Conservation (phyloP, 2,329 filamentous ascomycete genomes). For the Clarireedia paspali region DNA sequence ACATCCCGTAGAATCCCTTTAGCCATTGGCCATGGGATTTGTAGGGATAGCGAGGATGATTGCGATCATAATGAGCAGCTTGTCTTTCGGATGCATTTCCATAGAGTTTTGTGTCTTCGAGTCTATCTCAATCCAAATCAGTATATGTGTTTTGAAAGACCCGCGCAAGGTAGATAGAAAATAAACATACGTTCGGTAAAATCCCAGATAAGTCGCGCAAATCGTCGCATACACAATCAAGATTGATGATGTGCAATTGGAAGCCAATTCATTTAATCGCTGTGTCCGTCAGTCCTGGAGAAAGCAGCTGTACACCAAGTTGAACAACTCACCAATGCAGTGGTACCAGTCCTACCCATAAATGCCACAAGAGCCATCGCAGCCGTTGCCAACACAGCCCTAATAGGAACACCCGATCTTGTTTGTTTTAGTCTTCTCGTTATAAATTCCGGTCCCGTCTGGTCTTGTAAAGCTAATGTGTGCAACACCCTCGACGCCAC, state of each 20-base stretch:
- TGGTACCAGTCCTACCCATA: constrained; percentile 33
- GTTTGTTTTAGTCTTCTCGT: constrained; percentile 31
- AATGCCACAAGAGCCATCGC: constrained; percentile 33
- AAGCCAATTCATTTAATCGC: constrained; percentile 32
- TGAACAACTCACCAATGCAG: constrained; percentile 28
- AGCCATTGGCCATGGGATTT: constrained; percentile 35
- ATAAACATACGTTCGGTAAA: constrained; percentile 30
- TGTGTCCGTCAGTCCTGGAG: constrained; percentile 10
- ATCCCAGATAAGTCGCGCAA: constrained; percentile 34
- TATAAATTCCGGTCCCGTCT: constrained; percentile 35
- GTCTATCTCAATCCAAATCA: constrained; percentile 19
- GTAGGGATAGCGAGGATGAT: constrained; percentile 32
- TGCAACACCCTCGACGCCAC: constrained; percentile 32
- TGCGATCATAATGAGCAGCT: constrained; percentile 30
- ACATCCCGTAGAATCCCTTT: constrained; percentile 31
- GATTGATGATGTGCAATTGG: constrained; percentile 33
- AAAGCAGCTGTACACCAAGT: no score
- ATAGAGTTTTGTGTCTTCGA: constrained; percentile 33
- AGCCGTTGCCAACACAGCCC: constrained; percentile 34
- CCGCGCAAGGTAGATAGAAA: neutral
- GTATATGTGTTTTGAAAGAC: neutral
- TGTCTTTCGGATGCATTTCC: constrained; percentile 33
- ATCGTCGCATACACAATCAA: constrained; percentile 35
- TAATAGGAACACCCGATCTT: constrained; percentile 32
- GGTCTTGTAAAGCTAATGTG: constrained; percentile 32